Percentiles rank a stretch among this genome's conserved stretches.
These are phyloP conservation scores for Actinomucor elegans DNA, from an alignment of 371 early-diverging fungal species.

Conservation along the genomic window DNA sequence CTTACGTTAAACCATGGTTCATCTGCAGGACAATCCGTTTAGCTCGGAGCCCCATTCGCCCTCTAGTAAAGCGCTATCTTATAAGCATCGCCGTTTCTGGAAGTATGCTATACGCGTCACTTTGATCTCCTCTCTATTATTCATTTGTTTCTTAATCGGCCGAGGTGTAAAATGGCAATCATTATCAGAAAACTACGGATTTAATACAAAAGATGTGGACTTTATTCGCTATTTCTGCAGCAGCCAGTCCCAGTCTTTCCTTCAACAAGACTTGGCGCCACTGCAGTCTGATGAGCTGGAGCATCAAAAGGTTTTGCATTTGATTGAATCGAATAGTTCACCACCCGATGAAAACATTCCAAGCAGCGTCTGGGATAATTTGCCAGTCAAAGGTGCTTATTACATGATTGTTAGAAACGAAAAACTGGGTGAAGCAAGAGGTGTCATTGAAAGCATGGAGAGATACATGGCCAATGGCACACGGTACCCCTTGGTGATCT, in stretches of 20 bases:
- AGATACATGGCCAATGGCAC: slow-evolving; percentile 47
- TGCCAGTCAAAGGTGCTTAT: slow-evolving; percentile 38
- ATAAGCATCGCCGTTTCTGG: slow-evolving; percentile 6
- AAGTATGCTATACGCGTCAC: slow-evolving; percentile 1
- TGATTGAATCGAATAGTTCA: background rate
- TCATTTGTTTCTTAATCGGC: slow-evolving; percentile 8
- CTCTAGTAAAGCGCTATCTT: background rate
- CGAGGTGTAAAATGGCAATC: slow-evolving; percentile 11
- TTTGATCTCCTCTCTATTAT: background rate
- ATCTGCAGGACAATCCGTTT: slow-evolving; percentile 8
- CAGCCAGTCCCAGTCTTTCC: slow-evolving; percentile 5
- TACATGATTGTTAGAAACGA: slow-evolving; percentile 43
- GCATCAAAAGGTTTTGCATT: background rate
- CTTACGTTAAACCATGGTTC: slow-evolving; percentile 2
- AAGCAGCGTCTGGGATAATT: slow-evolving; percentile 16
- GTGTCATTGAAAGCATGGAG: slow-evolving; percentile 42
- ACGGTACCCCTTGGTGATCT: slow-evolving; percentile 50
- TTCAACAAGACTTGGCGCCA: background rate
- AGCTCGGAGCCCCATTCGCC: background rate
- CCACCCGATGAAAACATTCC: slow-evolving; percentile 12
- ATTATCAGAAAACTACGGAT: slow-evolving; percentile 4
- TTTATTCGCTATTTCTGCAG: slow-evolving; percentile 13
- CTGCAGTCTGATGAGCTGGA: slow-evolving; percentile 1
- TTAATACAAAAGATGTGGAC: slow-evolving; percentile 13
- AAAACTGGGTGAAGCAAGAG: slow-evolving; percentile 30